Evolutionary conservation across 2,329 filamentous ascomycete genomes (phyloP), one percentile per base, ranked within the genome.

Genomic region (Aspergillus quadrilineatus): DNA sequence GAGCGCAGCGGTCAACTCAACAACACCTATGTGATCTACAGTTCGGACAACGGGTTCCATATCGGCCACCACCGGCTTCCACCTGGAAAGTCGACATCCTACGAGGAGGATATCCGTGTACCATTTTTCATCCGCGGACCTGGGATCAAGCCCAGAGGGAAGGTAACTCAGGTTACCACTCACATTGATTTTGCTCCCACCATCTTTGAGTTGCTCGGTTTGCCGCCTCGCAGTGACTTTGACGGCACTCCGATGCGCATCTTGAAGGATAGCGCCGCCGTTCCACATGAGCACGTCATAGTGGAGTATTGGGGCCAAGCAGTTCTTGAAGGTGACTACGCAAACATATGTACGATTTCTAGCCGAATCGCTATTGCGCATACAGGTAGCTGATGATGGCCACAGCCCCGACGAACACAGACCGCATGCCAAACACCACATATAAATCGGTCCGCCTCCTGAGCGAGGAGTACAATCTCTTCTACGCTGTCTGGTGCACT

Each of bases 1-100:
- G 71, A 78, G 4, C 55, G 69, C 6, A 63, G 70, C 3, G 72
- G 68, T 1, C 65, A 78, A 1, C 63, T 81, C 28, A 73, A 81
- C 7, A 78, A 82, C 59, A 82, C 82, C 0, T 84, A 82, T n/a
- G 70, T 88, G 3, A 77, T 89, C 15, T 85, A 83, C 53, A 80
- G 84, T 29, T 80, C 82, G 1, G 72, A 86, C 62, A 86, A 86
- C 56, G 82, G 83, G 0, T 85, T 79, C 61, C 83, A 85, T 58
- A 78, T 85, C 22, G 78, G 81, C 2, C 81, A 85, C 50, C 83
- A 86, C 61, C 74, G 83, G 4, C 70, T 85, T 28, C 78, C 79
- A 4, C 81, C 83, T 0, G 82, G 82, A 0, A 86, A 86, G 61
- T 77, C 79, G 22, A 84, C 81, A 60, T 79, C 77, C 1, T 84